Evolutionary conservation across 305 asterid genomes (phyloP).

Genomic region (Euphrasia arctica): DNA sequence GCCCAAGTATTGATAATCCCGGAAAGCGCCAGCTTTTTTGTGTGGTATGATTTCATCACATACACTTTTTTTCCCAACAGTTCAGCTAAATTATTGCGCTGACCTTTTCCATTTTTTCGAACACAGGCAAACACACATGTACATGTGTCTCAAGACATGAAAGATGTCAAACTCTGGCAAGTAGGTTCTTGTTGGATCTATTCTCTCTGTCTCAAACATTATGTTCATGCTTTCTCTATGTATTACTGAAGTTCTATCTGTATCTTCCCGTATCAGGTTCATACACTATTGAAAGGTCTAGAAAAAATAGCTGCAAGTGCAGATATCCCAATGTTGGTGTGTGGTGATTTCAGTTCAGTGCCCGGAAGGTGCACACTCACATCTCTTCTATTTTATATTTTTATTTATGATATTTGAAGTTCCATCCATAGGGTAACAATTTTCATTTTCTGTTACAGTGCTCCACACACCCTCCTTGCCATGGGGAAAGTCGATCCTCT

Average conservation of each 20-base stretch:
- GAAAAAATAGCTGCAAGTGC: constrained; percentile 97
- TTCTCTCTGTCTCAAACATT: no score
- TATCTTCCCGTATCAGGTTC: constrained; percentile 32
- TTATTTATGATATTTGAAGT: no score
- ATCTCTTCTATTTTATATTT: constrained; percentile 14
- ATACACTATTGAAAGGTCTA: constrained; percentile 90
- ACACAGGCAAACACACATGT: constrained; percentile 97
- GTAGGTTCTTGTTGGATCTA: no score
- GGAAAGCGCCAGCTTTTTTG: constrained; percentile 96
- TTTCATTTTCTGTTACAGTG: constrained; percentile 47
- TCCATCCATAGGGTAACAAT: not conserved
- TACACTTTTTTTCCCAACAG: not conserved
- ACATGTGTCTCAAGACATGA: constrained; percentile 77
- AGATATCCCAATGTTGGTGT: constrained; percentile 96
- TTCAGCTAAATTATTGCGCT: not conserved
- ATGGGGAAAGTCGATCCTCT: constrained; percentile 91
- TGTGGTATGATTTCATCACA: constrained; percentile 57
- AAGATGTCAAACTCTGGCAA: constrained; percentile 99
- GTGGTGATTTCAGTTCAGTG: constrained; percentile 91
- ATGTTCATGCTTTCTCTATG: no score
- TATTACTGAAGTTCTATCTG: no score
- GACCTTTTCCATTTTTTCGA: constrained; percentile 13
- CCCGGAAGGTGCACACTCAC: constrained; percentile 74
- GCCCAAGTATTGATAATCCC: constrained; percentile 82
- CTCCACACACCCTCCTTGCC: constrained; percentile 95